phyloP scores from a whole-genome alignment of 1,139 yeast species.

The Taiozyma sp. region DNA sequence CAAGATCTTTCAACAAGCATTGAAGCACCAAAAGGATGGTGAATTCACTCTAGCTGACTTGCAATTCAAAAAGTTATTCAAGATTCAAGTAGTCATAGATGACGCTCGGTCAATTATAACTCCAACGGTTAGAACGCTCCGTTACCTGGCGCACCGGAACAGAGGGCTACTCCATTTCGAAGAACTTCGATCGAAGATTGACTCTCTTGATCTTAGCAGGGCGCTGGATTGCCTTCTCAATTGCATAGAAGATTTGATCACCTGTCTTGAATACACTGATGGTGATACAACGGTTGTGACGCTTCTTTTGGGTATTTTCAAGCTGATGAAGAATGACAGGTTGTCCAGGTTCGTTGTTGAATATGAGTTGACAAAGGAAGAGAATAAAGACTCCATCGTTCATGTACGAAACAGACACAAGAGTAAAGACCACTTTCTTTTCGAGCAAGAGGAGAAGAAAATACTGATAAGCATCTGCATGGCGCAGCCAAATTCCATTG shows the following conservation, averaged over 20 bases:
- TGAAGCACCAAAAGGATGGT: conserved; percentile 51
- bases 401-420: conserved; percentile 32
- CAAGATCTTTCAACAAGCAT: conserved; percentile 67
- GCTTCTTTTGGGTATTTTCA: conserved; percentile 44
- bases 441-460: conserved; percentile 19
- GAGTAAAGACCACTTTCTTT: background rate
- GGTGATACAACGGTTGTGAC: conserved; percentile 54
- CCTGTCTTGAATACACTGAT: conserved; percentile 56
- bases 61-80: conserved; percentile 59
- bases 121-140: conserved; percentile 66
- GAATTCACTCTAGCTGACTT: conserved; percentile 46
- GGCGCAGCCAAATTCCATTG: background rate
- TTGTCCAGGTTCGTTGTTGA: conserved; percentile 65
- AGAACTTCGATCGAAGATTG: conserved; percentile 31
- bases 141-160: conserved; percentile 78
- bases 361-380: conserved; percentile 45
- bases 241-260: conserved; percentile 49
- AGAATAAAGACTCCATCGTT: conserved; percentile 42
- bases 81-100: conserved; percentile 39
- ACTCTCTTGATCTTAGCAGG: conserved; percentile 1
- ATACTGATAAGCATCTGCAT: conserved; percentile 22
- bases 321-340: conserved; percentile 42
- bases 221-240: conserved; percentile 31
- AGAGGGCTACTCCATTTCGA: conserved; percentile 69
- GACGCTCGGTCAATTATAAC: conserved; percentile 54